phyloP scores from a whole-genome alignment of 352 stramenopile genomes.

The Globisporangium barbulae region DNA sequence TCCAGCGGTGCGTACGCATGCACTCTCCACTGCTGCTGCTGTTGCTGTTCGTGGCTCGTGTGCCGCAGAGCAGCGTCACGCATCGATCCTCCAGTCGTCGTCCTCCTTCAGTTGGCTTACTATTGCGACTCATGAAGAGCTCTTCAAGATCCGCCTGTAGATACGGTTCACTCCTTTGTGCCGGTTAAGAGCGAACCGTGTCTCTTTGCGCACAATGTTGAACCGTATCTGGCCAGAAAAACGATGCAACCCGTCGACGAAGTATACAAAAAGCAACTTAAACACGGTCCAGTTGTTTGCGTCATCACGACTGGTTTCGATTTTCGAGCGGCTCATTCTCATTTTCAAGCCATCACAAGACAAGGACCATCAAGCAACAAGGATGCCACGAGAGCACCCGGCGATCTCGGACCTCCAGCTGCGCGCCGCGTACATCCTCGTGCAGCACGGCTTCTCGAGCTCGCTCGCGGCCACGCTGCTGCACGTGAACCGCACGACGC shows the following conservation, averaged over 20 bases:
- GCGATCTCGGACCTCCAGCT: constrained; percentile 28
- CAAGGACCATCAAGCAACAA: not conserved
- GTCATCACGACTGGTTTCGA: not conserved
- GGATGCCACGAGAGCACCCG: not conserved
- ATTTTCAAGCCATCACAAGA: not conserved
- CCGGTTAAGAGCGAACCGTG: no score
- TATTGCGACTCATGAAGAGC: not conserved
- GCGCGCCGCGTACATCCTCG: not conserved
- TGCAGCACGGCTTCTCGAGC: not conserved
- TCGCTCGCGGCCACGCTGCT: not conserved
- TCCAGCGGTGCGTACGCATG: not conserved
- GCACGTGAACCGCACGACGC: not conserved
- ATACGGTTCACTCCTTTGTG: not conserved
- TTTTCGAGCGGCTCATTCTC: not conserved
- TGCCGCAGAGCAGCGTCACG: not conserved
- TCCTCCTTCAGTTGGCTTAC: not conserved
- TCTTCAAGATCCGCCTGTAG: constrained; percentile 8
- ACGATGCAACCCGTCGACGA: not conserved
- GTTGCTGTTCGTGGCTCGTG: not conserved
- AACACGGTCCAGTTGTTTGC: not conserved
- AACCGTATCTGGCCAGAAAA: not conserved
- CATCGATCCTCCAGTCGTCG: not conserved
- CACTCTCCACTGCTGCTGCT: not conserved
- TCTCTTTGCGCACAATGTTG: not conserved
- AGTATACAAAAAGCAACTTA: not conserved